Base-by-base conservation (phyloP, 2,329 filamentous ascomycete species). In the Biscogniauxia mediterranea region DNA sequence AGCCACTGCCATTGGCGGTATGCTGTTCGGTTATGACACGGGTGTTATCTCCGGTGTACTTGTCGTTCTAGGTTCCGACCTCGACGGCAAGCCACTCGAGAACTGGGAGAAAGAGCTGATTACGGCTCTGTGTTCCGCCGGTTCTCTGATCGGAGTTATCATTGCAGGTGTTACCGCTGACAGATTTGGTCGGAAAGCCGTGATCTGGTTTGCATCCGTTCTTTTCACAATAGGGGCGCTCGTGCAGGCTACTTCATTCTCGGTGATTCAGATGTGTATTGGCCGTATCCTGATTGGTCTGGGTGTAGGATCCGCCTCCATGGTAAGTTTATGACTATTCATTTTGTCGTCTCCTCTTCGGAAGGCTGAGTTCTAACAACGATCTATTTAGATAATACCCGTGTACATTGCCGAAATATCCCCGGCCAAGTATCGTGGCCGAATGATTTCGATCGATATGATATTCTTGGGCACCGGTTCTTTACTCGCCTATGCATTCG, bases 361-460 rank as follows among this genome's bases (percentile, higher is more conserved):
- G 3, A 8, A 9, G 7, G 2, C 2, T 32, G 28, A 23, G 23
- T 2, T 32, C 28, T 32, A 32, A 32, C 11, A 13, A 9, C 7
- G 11, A 13, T 8, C 7, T 8, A 32, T 32, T 32, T 32, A 32
- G 28, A 76, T 81, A 4, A 69, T 80, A 38, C 64, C 64, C 1
- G 52, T 66, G 1, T 84, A 84, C 64, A 82, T 84, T 50, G 78
- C 77, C 2, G 81, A 84, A 59, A 73, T 83, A 2, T 78, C 81
- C 0, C 82, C 81, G 0, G 77, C 80, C 3, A 80, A 79, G 62
- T 78, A 79, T 51, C 76, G 81, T 56, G 81, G 81, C 17, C 74
- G 78, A 2, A 79, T 81, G 75, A 79, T 83, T 66, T 78, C 74
- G 0, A 69, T 83, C 23, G 78, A 82, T 66, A 82, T 82, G 61